Evolutionary conservation across 305 asterid genomes (phyloP).

Genomic region (Fraxinus sp.): DNA sequence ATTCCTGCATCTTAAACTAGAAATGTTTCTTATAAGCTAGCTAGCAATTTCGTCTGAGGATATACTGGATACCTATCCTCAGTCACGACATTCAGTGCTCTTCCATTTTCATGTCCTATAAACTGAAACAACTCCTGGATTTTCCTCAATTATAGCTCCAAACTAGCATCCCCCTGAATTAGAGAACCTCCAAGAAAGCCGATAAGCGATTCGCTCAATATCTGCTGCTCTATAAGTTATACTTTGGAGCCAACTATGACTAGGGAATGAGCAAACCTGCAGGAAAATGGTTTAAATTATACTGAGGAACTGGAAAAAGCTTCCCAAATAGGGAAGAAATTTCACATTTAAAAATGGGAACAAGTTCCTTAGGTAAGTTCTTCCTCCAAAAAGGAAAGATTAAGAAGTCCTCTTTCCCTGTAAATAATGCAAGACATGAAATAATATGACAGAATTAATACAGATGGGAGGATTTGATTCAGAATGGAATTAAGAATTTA

Average conservation of each 20-base stretch:
- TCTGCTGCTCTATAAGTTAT: constrained; percentile 70
- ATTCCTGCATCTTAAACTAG: constrained; percentile 56
- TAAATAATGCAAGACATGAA: background rate
- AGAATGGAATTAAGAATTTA: background rate
- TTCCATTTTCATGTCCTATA: constrained; percentile 71
- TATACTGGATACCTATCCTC: constrained; percentile 52
- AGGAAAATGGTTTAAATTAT: constrained; percentile 24
- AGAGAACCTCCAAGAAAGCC: constrained; percentile 76
- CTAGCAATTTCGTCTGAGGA: constrained; percentile 81
- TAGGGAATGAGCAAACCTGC: constrained; percentile 97
- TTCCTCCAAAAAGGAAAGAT: background rate
- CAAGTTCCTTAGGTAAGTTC: background rate
- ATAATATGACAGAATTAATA: background rate
- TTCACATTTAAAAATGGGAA: background rate
- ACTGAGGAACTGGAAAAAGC: constrained; percentile 7
- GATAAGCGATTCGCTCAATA: constrained; percentile 54
- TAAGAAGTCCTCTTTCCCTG: background rate
- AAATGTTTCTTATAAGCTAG: constrained; percentile 69
- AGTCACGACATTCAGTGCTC: constrained; percentile 53
- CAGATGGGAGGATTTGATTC: background rate
- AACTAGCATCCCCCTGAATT: constrained; percentile 82
- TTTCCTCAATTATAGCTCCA: constrained; percentile 66
- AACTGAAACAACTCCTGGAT: constrained; percentile 67
- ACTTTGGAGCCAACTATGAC: constrained; percentile 77
- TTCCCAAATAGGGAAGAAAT: background rate